A percentile compares a stretch with the other conserved stretches of the same genome.
Evolutionary conservation across 208 protist species (phyloP).

Genomic region (Leishmania guyanensis): DNA sequence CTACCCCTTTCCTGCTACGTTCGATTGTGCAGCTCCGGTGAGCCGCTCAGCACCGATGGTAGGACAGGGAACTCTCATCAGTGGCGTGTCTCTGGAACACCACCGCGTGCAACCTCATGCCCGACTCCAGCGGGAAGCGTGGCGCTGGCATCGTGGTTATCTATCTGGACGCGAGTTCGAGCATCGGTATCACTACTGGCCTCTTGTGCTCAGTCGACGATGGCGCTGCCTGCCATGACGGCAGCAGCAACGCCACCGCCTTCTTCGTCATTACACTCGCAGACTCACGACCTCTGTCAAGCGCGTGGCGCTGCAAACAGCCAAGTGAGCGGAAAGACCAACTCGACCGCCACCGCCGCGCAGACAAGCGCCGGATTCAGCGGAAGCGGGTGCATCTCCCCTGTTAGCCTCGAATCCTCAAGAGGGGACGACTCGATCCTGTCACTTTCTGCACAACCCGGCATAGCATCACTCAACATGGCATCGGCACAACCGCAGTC

Average conservation of each 20-base stretch:
- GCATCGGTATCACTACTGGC: not conserved
- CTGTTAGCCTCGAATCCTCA: not conserved
- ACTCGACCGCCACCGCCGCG: not conserved
- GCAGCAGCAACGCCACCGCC: not conserved
- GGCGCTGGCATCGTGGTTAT: not conserved
- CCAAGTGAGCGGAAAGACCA: not conserved
- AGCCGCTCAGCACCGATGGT: not conserved
- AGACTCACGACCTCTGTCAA: conserved; percentile 5
- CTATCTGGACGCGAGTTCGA: conserved; percentile 13
- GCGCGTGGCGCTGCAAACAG: not conserved
- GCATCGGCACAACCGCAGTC: conserved; percentile 9
- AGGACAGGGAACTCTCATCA: not conserved
- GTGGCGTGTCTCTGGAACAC: not conserved
- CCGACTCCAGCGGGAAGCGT: not conserved
- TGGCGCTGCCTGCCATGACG: not conserved
- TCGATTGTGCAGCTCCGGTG: conserved; percentile 11
- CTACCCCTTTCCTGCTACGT: conserved; percentile 22
- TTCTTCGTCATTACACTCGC: conserved; percentile 1
- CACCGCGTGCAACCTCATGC: not conserved
- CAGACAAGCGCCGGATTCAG: not conserved
- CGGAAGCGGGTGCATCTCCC: conserved; percentile 6
- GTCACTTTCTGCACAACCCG: conserved; percentile 10
- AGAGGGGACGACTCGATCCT: conserved; percentile 5
- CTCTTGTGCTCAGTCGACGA: not conserved
- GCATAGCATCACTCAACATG: not conserved